Conservation (phyloP, 2,329 filamentous ascomycete genomes). For the Madurella fahalii region DNA sequence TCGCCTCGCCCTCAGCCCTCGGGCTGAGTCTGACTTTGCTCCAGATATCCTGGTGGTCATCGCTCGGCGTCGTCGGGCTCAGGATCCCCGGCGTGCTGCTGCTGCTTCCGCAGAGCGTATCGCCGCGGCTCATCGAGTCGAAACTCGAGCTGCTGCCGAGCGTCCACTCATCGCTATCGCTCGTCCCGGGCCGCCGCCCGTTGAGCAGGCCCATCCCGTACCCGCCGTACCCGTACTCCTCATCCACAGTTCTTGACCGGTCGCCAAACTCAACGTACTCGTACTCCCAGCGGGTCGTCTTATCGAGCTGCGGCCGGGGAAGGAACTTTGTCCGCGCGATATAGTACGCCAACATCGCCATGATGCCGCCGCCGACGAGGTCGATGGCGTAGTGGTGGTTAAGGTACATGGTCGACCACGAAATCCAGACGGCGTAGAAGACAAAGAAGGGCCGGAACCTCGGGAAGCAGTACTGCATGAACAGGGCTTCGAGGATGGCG, state of each 20-base stretch:
- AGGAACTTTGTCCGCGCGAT: constrained; percentile 75
- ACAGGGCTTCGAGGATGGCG: constrained; percentile 83
- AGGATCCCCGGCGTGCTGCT: constrained; percentile 47
- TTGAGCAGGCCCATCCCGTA: constrained; percentile 45
- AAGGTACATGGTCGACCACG: constrained; percentile 98
- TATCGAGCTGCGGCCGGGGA: constrained; percentile 76
- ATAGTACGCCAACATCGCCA: constrained; percentile 77
- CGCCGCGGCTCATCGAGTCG: constrained; percentile 37
- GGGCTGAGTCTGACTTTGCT: constrained; percentile 33
- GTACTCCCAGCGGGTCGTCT: constrained; percentile 90
- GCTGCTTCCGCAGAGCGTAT: constrained; percentile 41
- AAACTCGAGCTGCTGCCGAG: constrained; percentile 78
- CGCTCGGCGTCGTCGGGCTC: constrained; percentile 47
- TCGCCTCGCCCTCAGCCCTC: constrained; percentile 39
- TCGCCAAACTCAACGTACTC: constrained; percentile 88
- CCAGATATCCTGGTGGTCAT: constrained; percentile 39
- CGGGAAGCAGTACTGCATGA: constrained; percentile 91
- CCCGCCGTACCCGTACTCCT: constrained; percentile 45
- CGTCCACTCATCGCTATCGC: constrained; percentile 83
- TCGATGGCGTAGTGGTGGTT: constrained; percentile 97
- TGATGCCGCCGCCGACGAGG: constrained; percentile 76
- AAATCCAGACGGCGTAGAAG: constrained; percentile 85
- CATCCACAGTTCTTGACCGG: constrained; percentile 34
- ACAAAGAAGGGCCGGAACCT: constrained; percentile 75
- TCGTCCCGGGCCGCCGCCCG: constrained; percentile 34